Base-by-base conservation (phyloP, 495 filamentous ascomycete genomes). In the Platismatia glauca region DNA sequence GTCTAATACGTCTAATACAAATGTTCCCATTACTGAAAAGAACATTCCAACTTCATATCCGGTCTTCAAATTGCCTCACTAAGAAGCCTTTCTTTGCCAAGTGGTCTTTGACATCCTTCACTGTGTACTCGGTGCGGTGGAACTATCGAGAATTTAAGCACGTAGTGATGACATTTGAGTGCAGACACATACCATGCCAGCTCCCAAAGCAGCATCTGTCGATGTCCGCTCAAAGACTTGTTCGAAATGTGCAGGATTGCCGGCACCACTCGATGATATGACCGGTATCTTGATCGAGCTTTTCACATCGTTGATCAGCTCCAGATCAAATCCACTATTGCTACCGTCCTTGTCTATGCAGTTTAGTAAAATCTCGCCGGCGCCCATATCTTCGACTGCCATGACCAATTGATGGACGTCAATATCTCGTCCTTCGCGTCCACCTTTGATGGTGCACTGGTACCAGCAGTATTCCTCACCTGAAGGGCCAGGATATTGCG, bases 341-440 rank as follows among this genome's bases (percentile, higher is more conserved):
- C 90, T 94, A 44, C 94, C 94, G 70, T 98, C 94, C 69, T 89
- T 91, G 77, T 98, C 95, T 63, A 98, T 97, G 77, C 91, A 97
- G 73, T 98, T 98, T 43, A 98, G 78, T 43, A 98, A 75, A 43
- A 97, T 90, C 77, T 98, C 94, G 24, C 94, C 94, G 2, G 90
- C 85, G 15, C 94, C 94, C 91, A 98, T 94, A 4, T 90, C 90
- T 75, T 97, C 93, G 22, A 97, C 95, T 11, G 94, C 94, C 66
- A 81, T 81, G 8, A 88, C 87, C 3, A 98, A 79, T 71, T 97
- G 88, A 11, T 87, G 82, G 13, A 96, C 94, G 73, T 96, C 91
- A 57, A 98, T 76, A 68, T 97, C 93, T 24, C 90, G 81, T 12
- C 86, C 89, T 75, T 98, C 94, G 43, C 94, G 82, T 6, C 94